Evolutionary conservation across 495 filamentous ascomycete species (phyloP).

Genomic region (Trichoderma asperelloides): DNA sequence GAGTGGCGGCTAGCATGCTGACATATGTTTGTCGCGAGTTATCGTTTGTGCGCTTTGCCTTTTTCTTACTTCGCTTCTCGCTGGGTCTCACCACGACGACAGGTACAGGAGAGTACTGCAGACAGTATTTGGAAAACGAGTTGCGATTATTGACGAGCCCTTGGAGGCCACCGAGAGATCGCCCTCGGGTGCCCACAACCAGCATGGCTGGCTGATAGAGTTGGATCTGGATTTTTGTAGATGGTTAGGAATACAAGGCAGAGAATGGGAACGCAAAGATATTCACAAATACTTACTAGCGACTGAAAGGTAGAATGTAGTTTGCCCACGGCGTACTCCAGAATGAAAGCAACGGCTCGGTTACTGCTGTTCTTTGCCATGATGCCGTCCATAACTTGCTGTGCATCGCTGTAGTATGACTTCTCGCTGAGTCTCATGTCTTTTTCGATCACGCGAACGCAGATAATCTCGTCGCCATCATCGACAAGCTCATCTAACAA

Average conservation of each 20-base stretch:
- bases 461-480: constrained; percentile 94
- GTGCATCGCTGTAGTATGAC: constrained; percentile 73
- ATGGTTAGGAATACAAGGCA: neutral
- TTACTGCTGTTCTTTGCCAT: constrained; percentile 78
- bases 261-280: neutral
- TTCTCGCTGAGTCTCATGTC: constrained; percentile 68
- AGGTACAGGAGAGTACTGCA: constrained; percentile 93
- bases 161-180: constrained; percentile 80
- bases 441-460: constrained; percentile 82
- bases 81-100: constrained; percentile 91
- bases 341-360: constrained; percentile 74
- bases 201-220: constrained; percentile 92
- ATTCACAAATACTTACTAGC: constrained; percentile 54
- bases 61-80: constrained; percentile 85
- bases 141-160: constrained; percentile 71
- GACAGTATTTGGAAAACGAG: constrained; percentile 92
- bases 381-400: constrained; percentile 64
- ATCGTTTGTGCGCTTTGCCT: constrained; percentile 75
- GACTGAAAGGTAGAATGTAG: constrained; percentile 87
- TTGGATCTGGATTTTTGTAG: constrained; percentile 53
- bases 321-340: constrained; percentile 89
- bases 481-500: constrained; percentile 90
- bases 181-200: constrained; percentile 87
- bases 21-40: constrained; percentile 71
- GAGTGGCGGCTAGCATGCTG: constrained; percentile 63